Evolutionary conservation across 2,329 filamentous ascomycete genomes (phyloP), one percentile per base, ranked within the genome.

Genomic region (Ceratocystiopsis brevicomis): DNA sequence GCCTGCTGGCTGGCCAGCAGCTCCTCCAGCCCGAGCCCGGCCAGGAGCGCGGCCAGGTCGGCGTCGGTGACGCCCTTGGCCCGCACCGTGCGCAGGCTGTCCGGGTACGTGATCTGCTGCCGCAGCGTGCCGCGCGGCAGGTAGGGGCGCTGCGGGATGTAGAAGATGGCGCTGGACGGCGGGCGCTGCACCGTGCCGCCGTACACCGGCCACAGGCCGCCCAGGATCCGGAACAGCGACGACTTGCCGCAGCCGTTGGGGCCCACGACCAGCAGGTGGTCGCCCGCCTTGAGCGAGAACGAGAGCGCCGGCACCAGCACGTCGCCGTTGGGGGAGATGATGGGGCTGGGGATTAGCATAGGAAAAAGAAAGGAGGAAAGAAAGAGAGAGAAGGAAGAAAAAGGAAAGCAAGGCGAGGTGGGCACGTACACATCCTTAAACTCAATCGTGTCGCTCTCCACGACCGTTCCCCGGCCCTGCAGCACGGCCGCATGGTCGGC

Each of bases 231-330:
- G 72, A 98, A 98, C 3, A 98, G 70, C 15, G 82, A 92, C 0
- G 85, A 94, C 61, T 98, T 98, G 37, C 90, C 90, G 59, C 90
- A 98, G 35, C 90, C 90, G 57, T 98, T 98, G 18, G 90, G 90
- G 1, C 90, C 90, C 37, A 96, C 83, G 37, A 98, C 90, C 35
- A 98, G 74, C 8, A 98, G 71, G 53, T 98, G 90, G 47, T 94
- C 85, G 44, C 86, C 85, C 1, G 81, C 79, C 44, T 77, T 73
- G 49, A 98, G 83, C 25, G 77, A 76, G 63, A 98, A 98, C 34
- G 83, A 90, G 5, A 98, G 69, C 17, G 80, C 78, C 47, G 75
- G 78, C 43, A 96, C 78, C 3, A 98, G 72, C 13, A 98, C 81
- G 54, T 96, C 90, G 41, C 90, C 90, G 55, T 95, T 96, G 6